A percentile compares a stretch with the other conserved stretches of the same genome.
phyloP scores from a whole-genome alignment of 2,329 filamentous ascomycete genomes.

The Penicillium occitanis region DNA sequence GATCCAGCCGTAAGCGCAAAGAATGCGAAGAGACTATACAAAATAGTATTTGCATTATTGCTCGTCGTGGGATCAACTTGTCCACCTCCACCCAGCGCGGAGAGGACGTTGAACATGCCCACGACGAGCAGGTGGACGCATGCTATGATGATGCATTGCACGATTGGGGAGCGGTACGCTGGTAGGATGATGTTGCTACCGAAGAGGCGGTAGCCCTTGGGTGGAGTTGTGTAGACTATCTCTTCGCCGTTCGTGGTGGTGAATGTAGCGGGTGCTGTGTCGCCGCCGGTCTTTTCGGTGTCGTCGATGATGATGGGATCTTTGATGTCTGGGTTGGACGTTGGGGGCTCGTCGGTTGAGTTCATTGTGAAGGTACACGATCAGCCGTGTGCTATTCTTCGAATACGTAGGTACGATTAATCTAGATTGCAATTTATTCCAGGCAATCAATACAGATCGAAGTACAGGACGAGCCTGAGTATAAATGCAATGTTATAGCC shows the following conservation, averaged over 20 bases:
- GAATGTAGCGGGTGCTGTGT: background rate
- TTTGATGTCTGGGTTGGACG: constrained; percentile 12
- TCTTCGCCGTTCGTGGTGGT: constrained; percentile 4
- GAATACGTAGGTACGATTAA: background rate
- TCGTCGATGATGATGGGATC: constrained; percentile 1
- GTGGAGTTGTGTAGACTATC: constrained; percentile 10
- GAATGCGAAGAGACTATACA: constrained; percentile 24
- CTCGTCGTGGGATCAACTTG: constrained; percentile 24
- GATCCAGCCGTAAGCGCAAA: constrained; percentile 34
- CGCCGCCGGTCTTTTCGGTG: background rate
- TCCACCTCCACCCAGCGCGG: constrained; percentile 24
- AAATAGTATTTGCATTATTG: constrained; percentile 25
- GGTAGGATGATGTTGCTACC: constrained; percentile 19
- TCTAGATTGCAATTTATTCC: background rate
- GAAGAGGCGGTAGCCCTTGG: constrained; percentile 22
- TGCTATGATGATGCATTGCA: constrained; percentile 24
- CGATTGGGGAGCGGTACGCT: constrained; percentile 24
- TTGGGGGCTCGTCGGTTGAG: background rate
- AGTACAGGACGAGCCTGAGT: background rate
- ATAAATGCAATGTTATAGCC: background rate
- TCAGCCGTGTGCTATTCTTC: background rate
- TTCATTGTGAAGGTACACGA: constrained; percentile 1
- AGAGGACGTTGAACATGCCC: constrained; percentile 27
- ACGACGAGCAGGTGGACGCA: constrained; percentile 24
- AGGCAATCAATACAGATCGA: background rate